Evolutionary conservation across 23 red algal species (phyloP), one percentile per base, ranked within the genome.

Genomic region (Chondrus crispus): DNA sequence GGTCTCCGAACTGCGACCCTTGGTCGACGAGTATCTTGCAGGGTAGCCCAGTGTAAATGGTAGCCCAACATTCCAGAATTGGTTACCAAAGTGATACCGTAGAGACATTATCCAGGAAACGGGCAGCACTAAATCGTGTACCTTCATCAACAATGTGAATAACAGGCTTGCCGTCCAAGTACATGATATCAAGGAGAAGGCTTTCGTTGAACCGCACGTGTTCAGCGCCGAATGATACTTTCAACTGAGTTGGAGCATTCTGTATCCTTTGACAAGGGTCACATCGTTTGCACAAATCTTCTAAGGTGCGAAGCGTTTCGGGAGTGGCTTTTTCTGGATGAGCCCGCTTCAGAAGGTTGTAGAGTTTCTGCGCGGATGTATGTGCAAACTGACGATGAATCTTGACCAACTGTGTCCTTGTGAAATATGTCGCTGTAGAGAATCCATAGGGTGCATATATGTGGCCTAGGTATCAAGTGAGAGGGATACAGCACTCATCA

Each of bases 241-340:
- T 43, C 54, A 84, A 84, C 28, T 50, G 80, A 50, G 41, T 68
- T 16, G 46, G 80, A 6, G 80, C 80, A 62, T 11, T 60, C 53
- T 84, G 46, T 12, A 84, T 84, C 32, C 80, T 55, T 44, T 84
- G 80, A 40, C 80, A 84, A 33, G 80, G 80, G n/a, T n/a, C n/a
- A n/a, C n/a, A n/a, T n/a, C n/a, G n/a, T n/a, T n/a, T n/a, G n/a
- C n/a, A n/a, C n/a, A n/a, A n/a, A n/a, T n/a, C n/a, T n/a, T n/a
- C n/a, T n/a, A n/a, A n/a, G n/a, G n/a, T n/a, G n/a, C n/a, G n/a
- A n/a, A n/a, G n/a, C n/a, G n/a, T n/a, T n/a, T n/a, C n/a, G n/a
- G n/a, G n/a, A n/a, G n/a, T n/a, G n/a, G n/a, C n/a, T n/a, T n/a
- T n/a, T n/a, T n/a, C n/a, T n/a, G n/a, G n/a, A n/a, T n/a, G n/a